These are phyloP conservation scores for Blastocystis sp. DNA, from an alignment of 352 stramenopile species.

Conservation along the genomic window DNA sequence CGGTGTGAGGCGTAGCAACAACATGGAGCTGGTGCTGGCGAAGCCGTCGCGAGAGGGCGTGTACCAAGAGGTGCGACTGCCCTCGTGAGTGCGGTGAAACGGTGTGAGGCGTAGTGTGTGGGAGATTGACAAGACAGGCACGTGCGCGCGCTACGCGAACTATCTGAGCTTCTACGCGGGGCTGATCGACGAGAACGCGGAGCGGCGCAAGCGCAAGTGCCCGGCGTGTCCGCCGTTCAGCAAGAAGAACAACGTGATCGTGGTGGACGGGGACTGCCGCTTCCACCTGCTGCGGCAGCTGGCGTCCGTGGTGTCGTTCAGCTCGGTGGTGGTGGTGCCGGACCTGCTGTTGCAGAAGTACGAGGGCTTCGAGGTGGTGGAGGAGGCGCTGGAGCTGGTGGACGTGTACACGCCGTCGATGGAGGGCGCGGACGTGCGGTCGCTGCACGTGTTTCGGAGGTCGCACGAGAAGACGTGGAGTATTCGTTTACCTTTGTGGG, in stretches of 20 bases:
- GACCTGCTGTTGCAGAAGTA: conserved; percentile 22
- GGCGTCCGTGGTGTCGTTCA: background rate
- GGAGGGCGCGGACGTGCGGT: background rate
- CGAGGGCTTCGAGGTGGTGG: background rate
- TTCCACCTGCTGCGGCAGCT: conserved; percentile 14
- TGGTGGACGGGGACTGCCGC: conserved; percentile 26
- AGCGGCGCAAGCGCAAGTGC: background rate
- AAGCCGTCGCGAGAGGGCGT: background rate
- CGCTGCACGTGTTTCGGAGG: background rate
- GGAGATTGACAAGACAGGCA: background rate
- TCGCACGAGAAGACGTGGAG: background rate
- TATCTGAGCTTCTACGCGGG: conserved; percentile 20
- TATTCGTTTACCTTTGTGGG: background rate
- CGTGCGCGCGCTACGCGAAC: conserved; percentile 1
- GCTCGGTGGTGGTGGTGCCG: conserved; percentile 10
- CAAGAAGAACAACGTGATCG: conserved; percentile 22
- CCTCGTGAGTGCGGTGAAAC: background rate
- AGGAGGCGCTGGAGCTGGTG: background rate
- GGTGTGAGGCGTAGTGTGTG: background rate
- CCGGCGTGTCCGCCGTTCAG: background rate
- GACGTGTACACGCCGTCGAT: background rate
- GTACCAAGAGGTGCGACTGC: background rate
- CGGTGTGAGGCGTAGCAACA: background rate
- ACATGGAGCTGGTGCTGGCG: background rate
- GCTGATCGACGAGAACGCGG: conserved; percentile 9